Conservation (phyloP, 2,329 filamentous ascomycete genomes). For the Trichothecium roseum region DNA sequence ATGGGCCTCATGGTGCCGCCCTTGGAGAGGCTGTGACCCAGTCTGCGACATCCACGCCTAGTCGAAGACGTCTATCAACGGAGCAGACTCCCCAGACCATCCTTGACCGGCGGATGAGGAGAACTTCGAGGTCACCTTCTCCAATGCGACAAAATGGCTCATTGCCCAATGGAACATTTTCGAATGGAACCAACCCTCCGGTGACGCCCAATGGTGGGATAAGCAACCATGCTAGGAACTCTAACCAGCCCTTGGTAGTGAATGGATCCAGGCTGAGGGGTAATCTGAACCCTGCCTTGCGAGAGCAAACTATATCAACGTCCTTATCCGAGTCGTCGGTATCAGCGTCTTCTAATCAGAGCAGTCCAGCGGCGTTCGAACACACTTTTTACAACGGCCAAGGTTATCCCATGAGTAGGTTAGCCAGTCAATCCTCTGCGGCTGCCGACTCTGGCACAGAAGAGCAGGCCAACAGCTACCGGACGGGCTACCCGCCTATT, state of each 20-base stretch:
- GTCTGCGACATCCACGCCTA: slow-evolving; percentile 19
- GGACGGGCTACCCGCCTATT: slow-evolving; percentile 16
- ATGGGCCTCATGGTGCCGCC: slow-evolving; percentile 26
- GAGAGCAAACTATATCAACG: not conserved
- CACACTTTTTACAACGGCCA: slow-evolving; percentile 11
- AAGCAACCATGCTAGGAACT: slow-evolving; percentile 20
- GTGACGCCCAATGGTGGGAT: slow-evolving; percentile 26
- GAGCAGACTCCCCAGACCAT: slow-evolving; percentile 44
- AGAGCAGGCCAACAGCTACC: slow-evolving; percentile 4
- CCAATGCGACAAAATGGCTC: slow-evolving; percentile 40
- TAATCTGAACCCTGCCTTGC: slow-evolving; percentile 14
- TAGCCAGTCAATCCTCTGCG: not conserved
- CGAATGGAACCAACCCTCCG: slow-evolving; percentile 23
- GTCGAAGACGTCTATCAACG: slow-evolving; percentile 37
- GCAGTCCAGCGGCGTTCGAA: slow-evolving; percentile 7
- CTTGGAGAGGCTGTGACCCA: slow-evolving; percentile 36
- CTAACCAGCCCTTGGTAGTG: slow-evolving; percentile 39
- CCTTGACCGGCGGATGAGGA: slow-evolving; percentile 40
- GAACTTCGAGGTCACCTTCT: slow-evolving; percentile 45
- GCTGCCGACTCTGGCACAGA: slow-evolving; percentile 4
- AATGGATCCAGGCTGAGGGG: slow-evolving; percentile 34
- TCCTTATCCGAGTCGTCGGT: slow-evolving; percentile 9
- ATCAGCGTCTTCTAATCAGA: slow-evolving; percentile 7
- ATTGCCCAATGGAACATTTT: slow-evolving; percentile 28
- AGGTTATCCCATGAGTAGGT: not conserved